These are phyloP conservation scores for Amphicarpaea edgeworthii DNA, from an alignment of 306 rosid species.

Conservation along the genomic window DNA sequence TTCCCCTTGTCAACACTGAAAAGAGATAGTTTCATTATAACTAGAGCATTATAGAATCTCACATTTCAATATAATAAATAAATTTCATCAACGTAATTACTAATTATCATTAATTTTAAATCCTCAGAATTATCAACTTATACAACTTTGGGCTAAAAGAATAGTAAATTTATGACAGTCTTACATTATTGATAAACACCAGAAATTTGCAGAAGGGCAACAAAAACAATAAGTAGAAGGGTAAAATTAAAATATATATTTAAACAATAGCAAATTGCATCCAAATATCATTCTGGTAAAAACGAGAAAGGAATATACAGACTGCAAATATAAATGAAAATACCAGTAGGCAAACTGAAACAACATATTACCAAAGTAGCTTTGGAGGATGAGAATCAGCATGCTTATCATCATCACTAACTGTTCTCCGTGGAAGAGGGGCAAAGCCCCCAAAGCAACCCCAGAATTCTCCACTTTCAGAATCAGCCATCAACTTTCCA, in stretches of 20 bases:
- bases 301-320: conserved; percentile 15
- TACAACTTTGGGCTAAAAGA: conserved; percentile 27
- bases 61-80: conserved; percentile 30
- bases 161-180: conserved; percentile 12
- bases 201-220: conserved; percentile 14
- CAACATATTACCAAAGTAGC: conserved; percentile 73
- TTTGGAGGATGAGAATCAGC: conserved; percentile 71
- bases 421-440: conserved; percentile 91
- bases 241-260: not conserved
- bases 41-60: conserved; percentile 33
- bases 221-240: conserved; percentile 26
- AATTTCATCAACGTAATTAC: conserved; percentile 36
- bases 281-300: conserved; percentile 28
- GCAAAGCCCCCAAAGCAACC: conserved; percentile 97
- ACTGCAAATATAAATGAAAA: conserved; percentile 30
- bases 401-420: conserved; percentile 63
- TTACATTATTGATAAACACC: conserved; percentile 10
- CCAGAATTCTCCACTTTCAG: conserved; percentile 98
- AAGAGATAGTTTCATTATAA: conserved; percentile 47
- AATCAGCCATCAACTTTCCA: conserved; percentile 97
- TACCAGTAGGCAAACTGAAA: conserved; percentile 32
- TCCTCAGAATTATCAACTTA: conserved; percentile 14
- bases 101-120: conserved; percentile 15
- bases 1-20: conserved; percentile 81
- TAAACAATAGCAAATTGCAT: conserved; percentile 17